A percentile compares a stretch with the other conserved stretches of the same genome.
phyloP scores from a whole-genome alignment of 176 grass and related monocot genomes.

The Metroxylon sagu region DNA sequence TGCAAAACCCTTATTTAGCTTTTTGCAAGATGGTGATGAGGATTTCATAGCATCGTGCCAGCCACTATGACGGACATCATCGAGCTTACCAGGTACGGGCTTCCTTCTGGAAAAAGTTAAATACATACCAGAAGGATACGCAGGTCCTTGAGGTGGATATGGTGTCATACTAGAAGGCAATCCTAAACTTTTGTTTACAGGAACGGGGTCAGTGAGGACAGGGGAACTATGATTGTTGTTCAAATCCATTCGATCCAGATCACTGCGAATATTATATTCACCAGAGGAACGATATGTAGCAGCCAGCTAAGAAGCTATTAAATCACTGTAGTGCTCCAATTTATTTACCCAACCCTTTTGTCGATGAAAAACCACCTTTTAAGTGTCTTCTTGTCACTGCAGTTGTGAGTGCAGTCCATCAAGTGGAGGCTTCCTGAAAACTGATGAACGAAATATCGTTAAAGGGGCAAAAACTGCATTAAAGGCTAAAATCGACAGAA shows the following conservation, averaged over 20 bases:
- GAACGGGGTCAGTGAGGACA: conserved; percentile 50
- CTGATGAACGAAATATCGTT: conserved; percentile 3
- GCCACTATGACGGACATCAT: conserved; percentile 51
- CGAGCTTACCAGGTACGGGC: conserved; percentile 35
- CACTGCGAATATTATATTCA: conserved; percentile 5
- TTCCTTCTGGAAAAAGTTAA: conserved; percentile 24
- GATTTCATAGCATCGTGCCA: conserved; percentile 37
- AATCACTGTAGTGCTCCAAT: conserved; percentile 11
- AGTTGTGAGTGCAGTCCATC: conserved; percentile 62
- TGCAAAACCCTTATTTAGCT: conserved; percentile 12
- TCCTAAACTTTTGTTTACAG: conserved; percentile 36
- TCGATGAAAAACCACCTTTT: conserved; percentile 97
- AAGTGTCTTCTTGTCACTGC: conserved; percentile 71
- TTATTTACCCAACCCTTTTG: conserved; percentile 62
- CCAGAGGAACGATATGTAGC: neutral
- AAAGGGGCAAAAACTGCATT: neutral
- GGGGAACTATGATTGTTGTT: conserved; percentile 45
- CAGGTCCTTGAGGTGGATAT: conserved; percentile 37
- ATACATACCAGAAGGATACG: conserved; percentile 39
- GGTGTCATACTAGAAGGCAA: conserved; percentile 53
- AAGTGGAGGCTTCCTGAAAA: conserved; percentile 42
- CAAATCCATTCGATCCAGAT: conserved; percentile 46
- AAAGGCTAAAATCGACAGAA: neutral
- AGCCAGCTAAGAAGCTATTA: neutral
- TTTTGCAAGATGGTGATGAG: conserved; percentile 31